Evolutionary conservation across 805 yeast genomes (phyloP).

Genomic region (Crinitomyces ghanaensis): DNA sequence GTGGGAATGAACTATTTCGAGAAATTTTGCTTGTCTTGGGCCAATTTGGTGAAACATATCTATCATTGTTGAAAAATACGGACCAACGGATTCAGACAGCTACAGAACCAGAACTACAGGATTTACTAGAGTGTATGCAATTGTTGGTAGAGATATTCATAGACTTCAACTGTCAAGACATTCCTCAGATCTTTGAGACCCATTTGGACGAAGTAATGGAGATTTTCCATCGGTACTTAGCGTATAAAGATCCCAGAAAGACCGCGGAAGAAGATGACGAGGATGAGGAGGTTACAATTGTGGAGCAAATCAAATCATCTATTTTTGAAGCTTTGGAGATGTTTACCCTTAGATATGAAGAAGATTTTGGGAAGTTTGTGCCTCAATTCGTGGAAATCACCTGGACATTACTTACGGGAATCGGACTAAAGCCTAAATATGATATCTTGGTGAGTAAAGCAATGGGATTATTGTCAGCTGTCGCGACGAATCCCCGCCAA

Average conservation of each 20-base stretch:
- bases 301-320: conserved; percentile 65
- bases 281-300: conserved; percentile 56
- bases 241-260: conserved; percentile 44
- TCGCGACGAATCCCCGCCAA: conserved; percentile 53
- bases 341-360: conserved; percentile 85
- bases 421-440: conserved; percentile 61
- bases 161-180: conserved; percentile 94
- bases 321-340: conserved; percentile 77
- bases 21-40: conserved; percentile 83
- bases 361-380: conserved; percentile 71
- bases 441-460: conserved; percentile 78
- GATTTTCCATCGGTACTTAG: conserved; percentile 69
- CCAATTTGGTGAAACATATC: conserved; percentile 71
- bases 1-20: conserved; percentile 77
- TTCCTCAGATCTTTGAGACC: conserved; percentile 97
- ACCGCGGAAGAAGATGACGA: conserved; percentile 45
- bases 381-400: conserved; percentile 68
- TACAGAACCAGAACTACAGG: conserved; percentile 34
- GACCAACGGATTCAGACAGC: conserved; percentile 47
- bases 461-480: conserved; percentile 69
- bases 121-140: conserved; percentile 58
- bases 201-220: conserved; percentile 66
- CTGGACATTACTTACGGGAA: conserved; percentile 62
- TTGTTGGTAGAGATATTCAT: conserved; percentile 71
- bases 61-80: conserved; percentile 53